Base-by-base conservation (phyloP, 2,329 filamentous ascomycete genomes). In the Leptographium procerum region DNA sequence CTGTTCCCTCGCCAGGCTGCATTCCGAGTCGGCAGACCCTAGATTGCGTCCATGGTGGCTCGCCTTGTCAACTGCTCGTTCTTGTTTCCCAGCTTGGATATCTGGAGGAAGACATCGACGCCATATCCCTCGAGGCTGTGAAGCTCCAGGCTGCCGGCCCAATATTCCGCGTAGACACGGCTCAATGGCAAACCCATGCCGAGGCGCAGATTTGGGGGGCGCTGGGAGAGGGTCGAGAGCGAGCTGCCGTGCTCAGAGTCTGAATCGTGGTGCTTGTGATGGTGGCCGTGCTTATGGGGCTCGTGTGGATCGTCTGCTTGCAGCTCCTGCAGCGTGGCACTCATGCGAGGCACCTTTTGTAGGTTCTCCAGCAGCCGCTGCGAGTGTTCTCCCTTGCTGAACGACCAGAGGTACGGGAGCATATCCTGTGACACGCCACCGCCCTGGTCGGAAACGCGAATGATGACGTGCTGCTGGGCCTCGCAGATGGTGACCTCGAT, bases 401-500 rank as follows among this genome's bases (percentile, higher is more conserved):
- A 99, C 29, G 91, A 95, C 94, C 95, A 99, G 7, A 99, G 79
- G 69, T 95, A 88, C 0, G 92, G 91, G 26, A 96, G 75, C 60
- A 92, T 83, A 50, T 94, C 89, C 54, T 85, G 83, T 1, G 91
- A 86, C 57, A 99, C 89, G 40, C 95, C 94, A 61, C 95, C 94
- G 54, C 92, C 94, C 69, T 91, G 91, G 69, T 99, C 95, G 0
- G 91, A 97, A 50, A 99, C 89, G 48, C 94, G 85, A 71, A 99
- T 91, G 63, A 96, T 96, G 66, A 97, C 90, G 73, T 97, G 91
- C 69, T 97, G 90, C 36, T 87, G 84, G 3, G 91, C 89, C 73
- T 97, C 92, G 72, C 92, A 97, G 63, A 99, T 88, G 58, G 95
- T 86, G 26, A 99, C 89, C 67, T 96, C 89, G 64, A 99, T 94